A percentile compares a stretch with the other conserved stretches of the same genome.
Evolutionary conservation across 2,329 filamentous ascomycete species (phyloP).

Genomic region (Talaromyces funiculosus): DNA sequence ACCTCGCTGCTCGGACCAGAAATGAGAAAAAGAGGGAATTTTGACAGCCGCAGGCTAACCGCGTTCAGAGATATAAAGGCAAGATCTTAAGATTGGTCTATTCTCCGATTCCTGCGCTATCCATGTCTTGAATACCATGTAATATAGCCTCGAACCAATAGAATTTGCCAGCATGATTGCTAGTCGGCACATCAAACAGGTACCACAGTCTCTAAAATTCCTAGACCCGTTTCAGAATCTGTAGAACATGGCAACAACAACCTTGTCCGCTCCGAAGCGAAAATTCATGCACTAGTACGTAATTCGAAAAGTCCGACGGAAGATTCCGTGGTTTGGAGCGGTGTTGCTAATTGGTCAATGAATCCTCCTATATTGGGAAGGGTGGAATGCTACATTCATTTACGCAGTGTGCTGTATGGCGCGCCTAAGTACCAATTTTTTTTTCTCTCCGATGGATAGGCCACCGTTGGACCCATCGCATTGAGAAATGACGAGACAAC

Average conservation of each 20-base stretch:
- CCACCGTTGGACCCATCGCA: neutral
- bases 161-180: neutral
- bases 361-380: neutral
- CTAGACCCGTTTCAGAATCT: slow-evolving; percentile 10
- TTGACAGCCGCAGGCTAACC: neutral
- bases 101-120: neutral
- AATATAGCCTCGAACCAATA: neutral
- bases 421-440: neutral
- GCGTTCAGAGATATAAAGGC: neutral
- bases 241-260: neutral
- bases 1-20: neutral
- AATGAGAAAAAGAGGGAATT: neutral
- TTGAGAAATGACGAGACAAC: neutral
- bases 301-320: neutral
- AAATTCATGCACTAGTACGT: neutral
- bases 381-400: neutral
- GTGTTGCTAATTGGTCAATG: neutral
- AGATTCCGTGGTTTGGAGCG: neutral
- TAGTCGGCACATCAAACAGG: slow-evolving; percentile 1
- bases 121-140: neutral
- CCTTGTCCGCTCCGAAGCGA: neutral
- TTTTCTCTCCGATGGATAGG: neutral
- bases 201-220: neutral
- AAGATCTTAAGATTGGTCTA: neutral
- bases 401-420: neutral